These are phyloP conservation scores for Toxicodendron radicans DNA, from an alignment of 345 rosid species.

Conservation along the genomic window DNA sequence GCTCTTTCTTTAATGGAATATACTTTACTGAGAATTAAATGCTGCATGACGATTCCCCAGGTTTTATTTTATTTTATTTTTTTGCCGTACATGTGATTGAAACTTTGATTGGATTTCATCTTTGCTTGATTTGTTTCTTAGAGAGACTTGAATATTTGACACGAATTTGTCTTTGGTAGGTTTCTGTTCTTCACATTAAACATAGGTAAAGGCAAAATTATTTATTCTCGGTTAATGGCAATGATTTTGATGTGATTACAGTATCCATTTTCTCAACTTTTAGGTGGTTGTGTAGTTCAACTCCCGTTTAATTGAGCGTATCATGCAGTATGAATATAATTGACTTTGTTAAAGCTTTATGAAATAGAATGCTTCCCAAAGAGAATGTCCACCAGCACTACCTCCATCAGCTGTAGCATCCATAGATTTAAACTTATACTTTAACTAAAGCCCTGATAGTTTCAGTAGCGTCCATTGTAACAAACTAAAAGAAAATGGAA, in stretches of 20 bases:
- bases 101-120: background rate
- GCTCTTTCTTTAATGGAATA: constrained; percentile 86
- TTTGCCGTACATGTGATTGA: background rate
- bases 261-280: background rate
- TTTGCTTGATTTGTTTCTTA: background rate
- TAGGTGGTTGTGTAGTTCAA: background rate
- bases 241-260: background rate
- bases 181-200: too few species aligned
- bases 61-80: constrained; percentile 32
- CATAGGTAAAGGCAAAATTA: background rate
- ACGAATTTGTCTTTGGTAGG: too few species aligned
- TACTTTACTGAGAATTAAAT: constrained; percentile 94
- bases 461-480: too few species aligned
- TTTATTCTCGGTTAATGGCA: background rate
- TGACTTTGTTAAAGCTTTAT: background rate
- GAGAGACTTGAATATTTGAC: too few species aligned
- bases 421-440: too few species aligned
- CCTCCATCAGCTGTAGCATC: background rate
- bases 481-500: too few species aligned
- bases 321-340: background rate
- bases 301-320: background rate
- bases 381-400: background rate
- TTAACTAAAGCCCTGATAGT: too few species aligned
- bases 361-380: background rate
- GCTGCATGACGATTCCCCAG: constrained; percentile 88